A percentile compares a stretch with the other conserved stretches of the same genome.
phyloP scores from a whole-genome alignment of 2,329 filamentous ascomycete genomes.

The Lasiodiplodia theobromae region DNA sequence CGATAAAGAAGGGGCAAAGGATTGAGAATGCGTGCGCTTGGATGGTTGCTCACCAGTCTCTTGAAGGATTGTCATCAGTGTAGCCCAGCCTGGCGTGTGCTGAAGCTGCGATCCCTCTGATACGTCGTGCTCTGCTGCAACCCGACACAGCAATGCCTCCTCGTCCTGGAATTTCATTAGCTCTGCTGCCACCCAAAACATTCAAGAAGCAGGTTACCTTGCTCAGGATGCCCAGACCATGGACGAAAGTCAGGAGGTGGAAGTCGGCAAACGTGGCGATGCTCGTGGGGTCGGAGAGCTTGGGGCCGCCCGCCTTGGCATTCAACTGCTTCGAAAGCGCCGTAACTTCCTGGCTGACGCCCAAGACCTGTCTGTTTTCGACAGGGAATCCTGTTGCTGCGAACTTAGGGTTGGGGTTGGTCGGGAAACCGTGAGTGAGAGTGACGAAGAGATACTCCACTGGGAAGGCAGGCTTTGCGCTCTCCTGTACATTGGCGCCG shows the following conservation, averaged over 20 bases:
- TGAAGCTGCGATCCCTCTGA: slow-evolving; percentile 83
- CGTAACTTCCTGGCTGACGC: slow-evolving; percentile 81
- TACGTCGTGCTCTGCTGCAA: slow-evolving; percentile 81
- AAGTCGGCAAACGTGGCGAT: slow-evolving; percentile 85
- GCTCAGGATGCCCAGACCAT: slow-evolving; percentile 78
- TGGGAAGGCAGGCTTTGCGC: slow-evolving; percentile 94
- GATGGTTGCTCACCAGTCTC: slow-evolving; percentile 89
- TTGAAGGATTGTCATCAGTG: slow-evolving; percentile 89
- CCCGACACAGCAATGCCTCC: slow-evolving; percentile 81
- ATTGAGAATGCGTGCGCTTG: slow-evolving; percentile 63
- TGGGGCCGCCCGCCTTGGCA: slow-evolving; percentile 58
- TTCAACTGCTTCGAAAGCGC: slow-evolving; percentile 73
- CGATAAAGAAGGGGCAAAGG: slow-evolving; percentile 31
- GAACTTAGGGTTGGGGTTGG: slow-evolving; percentile 78
- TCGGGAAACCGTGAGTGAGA: slow-evolving; percentile 94
- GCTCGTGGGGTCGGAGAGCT: slow-evolving; percentile 67
- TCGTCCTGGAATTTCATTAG: slow-evolving; percentile 72
- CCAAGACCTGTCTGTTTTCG: slow-evolving; percentile 88
- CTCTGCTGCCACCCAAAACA: neutral
- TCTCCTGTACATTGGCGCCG: slow-evolving; percentile 93
- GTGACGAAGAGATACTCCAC: slow-evolving; percentile 97
- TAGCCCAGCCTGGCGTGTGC: slow-evolving; percentile 91
- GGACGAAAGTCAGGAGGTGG: slow-evolving; percentile 88
- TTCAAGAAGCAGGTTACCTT: slow-evolving; percentile 67
- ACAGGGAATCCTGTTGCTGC: slow-evolving; percentile 78